Conservation (phyloP, 2,329 filamentous ascomycete genomes). For the Aspergillus latus region DNA sequence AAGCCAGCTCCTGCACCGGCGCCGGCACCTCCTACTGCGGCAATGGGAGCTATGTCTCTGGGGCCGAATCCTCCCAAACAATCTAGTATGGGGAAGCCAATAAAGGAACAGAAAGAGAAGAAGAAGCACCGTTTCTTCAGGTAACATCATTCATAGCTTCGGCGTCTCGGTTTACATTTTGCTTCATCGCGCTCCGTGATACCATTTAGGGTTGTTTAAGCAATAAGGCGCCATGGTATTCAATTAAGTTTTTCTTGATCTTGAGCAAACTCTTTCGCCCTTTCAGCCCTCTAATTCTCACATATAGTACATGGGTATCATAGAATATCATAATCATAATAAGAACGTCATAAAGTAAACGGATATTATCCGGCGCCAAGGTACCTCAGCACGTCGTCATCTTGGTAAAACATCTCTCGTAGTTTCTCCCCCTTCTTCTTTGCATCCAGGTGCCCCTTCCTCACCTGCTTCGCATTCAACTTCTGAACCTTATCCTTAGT, state of each 20-base stretch:
- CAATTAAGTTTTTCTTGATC: slow-evolving; percentile 9
- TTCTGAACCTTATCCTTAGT: slow-evolving; percentile 43
- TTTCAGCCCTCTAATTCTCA: not conserved
- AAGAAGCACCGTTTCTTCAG: slow-evolving; percentile 61
- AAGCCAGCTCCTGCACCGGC: slow-evolving; percentile 22
- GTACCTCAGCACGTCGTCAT: slow-evolving; percentile 74
- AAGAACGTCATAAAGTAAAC: not conserved
- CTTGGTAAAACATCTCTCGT: slow-evolving; percentile 69
- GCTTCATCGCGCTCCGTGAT: slow-evolving; percentile 34
- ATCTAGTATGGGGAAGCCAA: slow-evolving; percentile 25
- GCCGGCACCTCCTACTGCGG: slow-evolving; percentile 32
- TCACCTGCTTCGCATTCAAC: slow-evolving; percentile 69
- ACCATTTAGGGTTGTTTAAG: slow-evolving; percentile 27
- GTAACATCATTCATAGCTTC: slow-evolving; percentile 17
- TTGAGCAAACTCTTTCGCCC: not conserved
- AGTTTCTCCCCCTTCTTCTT: slow-evolving; percentile 64
- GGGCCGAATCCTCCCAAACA: slow-evolving; percentile 43
- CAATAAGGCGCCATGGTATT: slow-evolving; percentile 14
- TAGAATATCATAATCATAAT: slow-evolving; percentile 2
- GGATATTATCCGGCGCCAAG: slow-evolving; percentile 47
- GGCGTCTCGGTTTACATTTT: slow-evolving; percentile 2
- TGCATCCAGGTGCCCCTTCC: slow-evolving; percentile 61
- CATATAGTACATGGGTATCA: slow-evolving; percentile 14
- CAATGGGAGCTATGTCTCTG: slow-evolving; percentile 40
- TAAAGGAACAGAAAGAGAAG: slow-evolving; percentile 48